Base-by-base conservation (phyloP, 2,329 filamentous ascomycete genomes). In the Colletotrichum paranaense region DNA sequence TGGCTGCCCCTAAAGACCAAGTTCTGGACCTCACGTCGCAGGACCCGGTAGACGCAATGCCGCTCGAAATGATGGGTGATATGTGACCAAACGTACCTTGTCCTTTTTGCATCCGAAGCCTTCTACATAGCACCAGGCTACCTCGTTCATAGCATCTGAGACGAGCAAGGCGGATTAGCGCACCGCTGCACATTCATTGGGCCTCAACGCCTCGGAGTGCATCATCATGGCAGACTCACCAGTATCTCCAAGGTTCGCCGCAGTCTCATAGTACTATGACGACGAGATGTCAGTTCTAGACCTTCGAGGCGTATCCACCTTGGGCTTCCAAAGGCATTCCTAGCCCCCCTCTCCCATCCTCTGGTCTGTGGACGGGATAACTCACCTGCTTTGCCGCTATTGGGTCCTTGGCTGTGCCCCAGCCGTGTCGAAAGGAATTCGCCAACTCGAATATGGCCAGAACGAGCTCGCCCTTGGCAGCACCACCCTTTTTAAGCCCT, bases 71-170 rank as follows among this genome's bases (percentile, higher is more conserved):
- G 75, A 75, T 76, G 77, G 75, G 76, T 76, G 77, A 78, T 72
- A 73, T 73, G 73, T 68, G 74, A 75, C 53, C 59, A 56, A 74
- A 90, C 94, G 84, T 88, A 98, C 96, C 94, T 98, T 98, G 87
- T 99, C 95, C 83, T 98, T 99, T 83, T 95, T 97, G 80, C 95
- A 96, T 42, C 97, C 97, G 83, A 97, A 98, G n/a, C 97, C 97
- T 81, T 98, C 93, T 32, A 97, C 84, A 87, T 97, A 98, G 86
- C 97, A 99, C 95, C 95, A 97, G 46, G 92, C 97, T 67, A 93
- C 93, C 83, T 98, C 96, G 81, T 98, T 98, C 95, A 98, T 98
- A 71, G 95, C 97, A 85, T 99, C 97, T 92, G 77, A 74, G 73
- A 75, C 75, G 32, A 19, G 30, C 53, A 53, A 58, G 63, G 72